A percentile compares a stretch with the other conserved stretches of the same genome.
Evolutionary conservation across 2,329 filamentous ascomycete genomes (phyloP).

Genomic region (Talaromyces marneffei): DNA sequence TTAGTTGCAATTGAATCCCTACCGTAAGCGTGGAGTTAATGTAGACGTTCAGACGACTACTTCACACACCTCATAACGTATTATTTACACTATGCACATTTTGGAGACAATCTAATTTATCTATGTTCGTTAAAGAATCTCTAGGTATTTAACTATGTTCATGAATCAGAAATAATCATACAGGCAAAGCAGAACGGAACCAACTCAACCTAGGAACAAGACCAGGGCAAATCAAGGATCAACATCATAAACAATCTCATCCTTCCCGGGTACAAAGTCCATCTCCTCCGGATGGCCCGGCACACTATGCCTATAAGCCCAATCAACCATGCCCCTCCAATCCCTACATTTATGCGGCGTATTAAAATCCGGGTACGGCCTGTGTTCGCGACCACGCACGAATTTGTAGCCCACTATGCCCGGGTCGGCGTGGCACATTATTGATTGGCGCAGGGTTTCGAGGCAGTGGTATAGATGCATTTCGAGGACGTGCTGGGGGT

Average conservation of each 20-base stretch:
- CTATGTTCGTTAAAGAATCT: too few relatives aligned
- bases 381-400: slow-evolving; percentile 8
- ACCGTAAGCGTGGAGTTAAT: background rate
- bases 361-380: slow-evolving; percentile 15
- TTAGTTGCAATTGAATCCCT: background rate
- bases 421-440: slow-evolving; percentile 17
- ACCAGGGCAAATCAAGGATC: background rate
- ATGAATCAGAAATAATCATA: too few relatives aligned
- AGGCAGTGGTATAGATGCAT: slow-evolving; percentile 17
- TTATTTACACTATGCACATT: too few relatives aligned
- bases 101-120: too few relatives aligned
- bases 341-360: slow-evolving; percentile 16
- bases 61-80: too few relatives aligned
- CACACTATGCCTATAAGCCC: slow-evolving; percentile 7
- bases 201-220: too few relatives aligned
- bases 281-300: slow-evolving; percentile 4
- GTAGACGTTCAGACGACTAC: background rate
- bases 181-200: too few relatives aligned
- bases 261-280: slow-evolving; percentile 2
- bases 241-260: slow-evolving; percentile 6
- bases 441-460: slow-evolving; percentile 17
- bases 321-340: slow-evolving; percentile 10
- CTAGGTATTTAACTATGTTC: too few relatives aligned
- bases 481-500: slow-evolving; percentile 9
- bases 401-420: slow-evolving; percentile 16